Evolutionary conservation across 805 yeast genomes (phyloP).

Genomic region (Danielia reshetovae): DNA sequence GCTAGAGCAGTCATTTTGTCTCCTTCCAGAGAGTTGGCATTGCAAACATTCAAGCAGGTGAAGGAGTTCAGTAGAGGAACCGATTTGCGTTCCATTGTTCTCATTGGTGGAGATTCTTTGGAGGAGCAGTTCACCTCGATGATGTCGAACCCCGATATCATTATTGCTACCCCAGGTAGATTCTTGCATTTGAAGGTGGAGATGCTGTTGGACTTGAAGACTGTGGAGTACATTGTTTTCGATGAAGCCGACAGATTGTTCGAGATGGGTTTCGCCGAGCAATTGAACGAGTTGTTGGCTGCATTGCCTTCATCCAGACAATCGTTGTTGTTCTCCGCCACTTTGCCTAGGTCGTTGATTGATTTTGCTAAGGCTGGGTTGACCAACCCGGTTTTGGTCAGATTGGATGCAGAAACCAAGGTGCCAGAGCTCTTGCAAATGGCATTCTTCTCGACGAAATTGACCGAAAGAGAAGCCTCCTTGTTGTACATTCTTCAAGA

Average conservation of each 20-base stretch:
- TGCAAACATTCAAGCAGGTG: conserved; percentile 85
- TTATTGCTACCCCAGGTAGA: conserved; percentile 97
- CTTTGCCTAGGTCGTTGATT: conserved; percentile 85
- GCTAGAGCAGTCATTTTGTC: conserved; percentile 84
- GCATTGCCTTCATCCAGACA: conserved; percentile 81
- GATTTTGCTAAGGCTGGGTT: conserved; percentile 98
- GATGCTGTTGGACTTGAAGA: conserved; percentile 80
- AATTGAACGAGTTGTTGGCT: conserved; percentile 81
- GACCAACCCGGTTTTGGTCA: conserved; percentile 83
- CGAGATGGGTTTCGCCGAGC: conserved; percentile 95
- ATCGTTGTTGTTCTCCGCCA: conserved; percentile 88
- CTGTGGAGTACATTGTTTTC: conserved; percentile 86
- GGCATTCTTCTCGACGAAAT: conserved; percentile 79
- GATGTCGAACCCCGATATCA: conserved; percentile 92
- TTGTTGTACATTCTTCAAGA: conserved; percentile 73
- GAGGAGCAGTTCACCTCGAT: conserved; percentile 93
- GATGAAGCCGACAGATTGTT: conserved; percentile 97
- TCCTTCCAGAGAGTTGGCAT: conserved; percentile 94
- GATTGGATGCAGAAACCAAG: conserved; percentile 90
- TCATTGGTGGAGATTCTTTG: conserved; percentile 98
- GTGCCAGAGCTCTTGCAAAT: conserved; percentile 87
- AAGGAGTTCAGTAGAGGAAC: conserved; percentile 85
- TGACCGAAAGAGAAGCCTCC: conserved; percentile 86
- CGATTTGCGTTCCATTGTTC: conserved; percentile 70
- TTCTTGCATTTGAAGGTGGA: conserved; percentile 93